Percentiles rank a stretch among this genome's conserved stretches.
Evolutionary conservation across 2,329 filamentous ascomycete species (phyloP).

Genomic region (Neofusicoccum ribis): DNA sequence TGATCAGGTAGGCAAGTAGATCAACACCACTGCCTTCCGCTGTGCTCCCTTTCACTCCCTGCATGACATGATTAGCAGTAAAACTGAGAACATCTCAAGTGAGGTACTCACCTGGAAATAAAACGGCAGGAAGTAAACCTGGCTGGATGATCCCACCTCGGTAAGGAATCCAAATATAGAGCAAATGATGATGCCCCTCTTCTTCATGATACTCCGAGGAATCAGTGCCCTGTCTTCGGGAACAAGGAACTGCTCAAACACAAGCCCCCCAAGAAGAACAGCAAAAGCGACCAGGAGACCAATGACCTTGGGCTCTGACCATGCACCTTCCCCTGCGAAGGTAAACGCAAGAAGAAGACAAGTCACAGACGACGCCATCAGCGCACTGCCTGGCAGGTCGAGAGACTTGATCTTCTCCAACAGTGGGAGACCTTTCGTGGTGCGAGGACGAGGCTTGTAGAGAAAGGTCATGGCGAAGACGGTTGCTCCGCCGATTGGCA

Average conservation of each 20-base stretch:
- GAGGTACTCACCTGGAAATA: neutral
- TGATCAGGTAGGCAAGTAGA: neutral
- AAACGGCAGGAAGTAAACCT: neutral
- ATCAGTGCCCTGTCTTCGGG: neutral
- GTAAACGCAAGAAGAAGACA: neutral
- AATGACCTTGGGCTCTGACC: neutral
- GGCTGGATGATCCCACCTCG: neutral
- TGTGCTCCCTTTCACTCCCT: conserved; percentile 4
- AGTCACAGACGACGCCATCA: neutral
- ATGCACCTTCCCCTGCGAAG: neutral
- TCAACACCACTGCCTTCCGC: neutral
- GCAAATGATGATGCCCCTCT: conserved; percentile 1
- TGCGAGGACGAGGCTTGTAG: neutral
- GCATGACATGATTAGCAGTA: neutral
- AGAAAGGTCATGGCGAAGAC: neutral
- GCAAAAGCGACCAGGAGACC: neutral
- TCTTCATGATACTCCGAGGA: neutral
- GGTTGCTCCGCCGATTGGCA: neutral
- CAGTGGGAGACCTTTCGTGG: neutral
- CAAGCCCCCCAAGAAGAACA: neutral
- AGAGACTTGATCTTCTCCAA: neutral
- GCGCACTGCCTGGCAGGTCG: neutral
- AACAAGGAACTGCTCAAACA: neutral
- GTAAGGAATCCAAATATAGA: neutral
- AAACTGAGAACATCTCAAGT: no score